Percentiles rank a stretch among this genome's conserved stretches.
Evolutionary conservation across 2,329 filamentous ascomycete species (phyloP).

Genomic region (Arachnomyces sp.): DNA sequence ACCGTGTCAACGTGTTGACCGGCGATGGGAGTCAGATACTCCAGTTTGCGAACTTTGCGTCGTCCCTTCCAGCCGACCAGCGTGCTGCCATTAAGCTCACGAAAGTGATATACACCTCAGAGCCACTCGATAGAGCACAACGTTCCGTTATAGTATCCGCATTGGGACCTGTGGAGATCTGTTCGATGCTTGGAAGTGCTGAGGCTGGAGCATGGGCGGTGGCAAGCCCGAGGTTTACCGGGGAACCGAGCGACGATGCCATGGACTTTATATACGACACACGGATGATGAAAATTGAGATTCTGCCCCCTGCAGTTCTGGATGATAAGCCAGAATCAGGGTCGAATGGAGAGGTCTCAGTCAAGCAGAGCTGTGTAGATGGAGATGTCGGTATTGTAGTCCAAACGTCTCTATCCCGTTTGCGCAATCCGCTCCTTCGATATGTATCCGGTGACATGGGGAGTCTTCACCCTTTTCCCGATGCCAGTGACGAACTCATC

Average conservation of each 20-base stretch:
- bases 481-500: constrained; percentile 10
- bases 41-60: constrained; percentile 29
- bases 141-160: constrained; percentile 22
- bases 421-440: constrained; percentile 38
- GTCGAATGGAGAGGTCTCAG: too few relatives aligned
- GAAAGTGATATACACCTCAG: constrained; percentile 41
- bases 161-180: constrained; percentile 29
- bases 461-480: constrained; percentile 30
- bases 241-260: constrained; percentile 9
- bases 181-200: constrained; percentile 35
- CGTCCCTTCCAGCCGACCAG: constrained; percentile 18
- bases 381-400: constrained; percentile 33
- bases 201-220: constrained; percentile 37
- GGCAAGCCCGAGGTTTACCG: constrained; percentile 23
- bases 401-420: constrained; percentile 35
- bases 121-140: constrained; percentile 29
- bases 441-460: constrained; percentile 39
- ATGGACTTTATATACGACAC: constrained; percentile 35
- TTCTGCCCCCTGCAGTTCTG: constrained; percentile 21
- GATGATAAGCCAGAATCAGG: constrained; percentile 2
- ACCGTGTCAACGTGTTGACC: constrained; percentile 30
- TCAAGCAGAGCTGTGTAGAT: constrained; percentile 14
- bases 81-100: constrained; percentile 20
- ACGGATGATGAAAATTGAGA: constrained; percentile 30
- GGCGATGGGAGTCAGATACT: constrained; percentile 35